Conservation (phyloP, 148 eudicot species). For the Rhododendron kiyosumense region DNA sequence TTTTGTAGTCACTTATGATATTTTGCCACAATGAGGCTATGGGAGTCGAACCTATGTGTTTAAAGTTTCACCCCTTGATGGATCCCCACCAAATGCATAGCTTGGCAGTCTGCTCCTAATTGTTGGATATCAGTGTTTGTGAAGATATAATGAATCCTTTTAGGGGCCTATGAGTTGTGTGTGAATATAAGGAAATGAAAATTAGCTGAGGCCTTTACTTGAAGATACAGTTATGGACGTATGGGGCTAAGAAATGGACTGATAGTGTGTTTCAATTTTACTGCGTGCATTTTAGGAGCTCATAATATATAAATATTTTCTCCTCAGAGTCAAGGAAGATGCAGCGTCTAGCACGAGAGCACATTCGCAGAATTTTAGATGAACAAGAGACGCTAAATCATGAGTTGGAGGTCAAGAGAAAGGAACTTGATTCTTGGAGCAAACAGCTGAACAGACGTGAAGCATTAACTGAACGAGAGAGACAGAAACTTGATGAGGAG, state of each 20-base stretch:
- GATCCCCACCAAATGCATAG: not conserved
- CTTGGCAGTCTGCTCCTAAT: not conserved
- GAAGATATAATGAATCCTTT: not conserved
- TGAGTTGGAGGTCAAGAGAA: conserved; percentile 58
- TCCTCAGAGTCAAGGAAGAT: conserved; percentile 68
- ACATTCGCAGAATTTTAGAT: conserved; percentile 45
- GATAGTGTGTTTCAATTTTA: not conserved
- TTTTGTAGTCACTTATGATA: not conserved
- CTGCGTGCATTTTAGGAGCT: not conserved
- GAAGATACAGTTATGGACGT: not conserved
- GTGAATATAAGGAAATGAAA: not conserved
- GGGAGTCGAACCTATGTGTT: not conserved
- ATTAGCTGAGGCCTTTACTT: not conserved
- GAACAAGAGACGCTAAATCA: conserved; percentile 65
- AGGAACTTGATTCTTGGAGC: conserved; percentile 53
- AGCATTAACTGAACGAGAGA: conserved; percentile 71
- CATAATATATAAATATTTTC: not conserved
- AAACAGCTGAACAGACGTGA: conserved; percentile 67
- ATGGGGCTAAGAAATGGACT: not conserved
- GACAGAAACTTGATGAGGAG: conserved; percentile 77
- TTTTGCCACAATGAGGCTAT: not conserved
- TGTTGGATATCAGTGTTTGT: not conserved
- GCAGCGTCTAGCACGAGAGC: conserved; percentile 59
- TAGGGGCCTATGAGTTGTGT: not conserved
- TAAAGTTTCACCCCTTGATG: conserved; percentile 1